A percentile compares a stretch with the other conserved stretches of the same genome.
Evolutionary conservation across 306 rosid genomes (phyloP).

Genomic region (Prunus campanulata): DNA sequence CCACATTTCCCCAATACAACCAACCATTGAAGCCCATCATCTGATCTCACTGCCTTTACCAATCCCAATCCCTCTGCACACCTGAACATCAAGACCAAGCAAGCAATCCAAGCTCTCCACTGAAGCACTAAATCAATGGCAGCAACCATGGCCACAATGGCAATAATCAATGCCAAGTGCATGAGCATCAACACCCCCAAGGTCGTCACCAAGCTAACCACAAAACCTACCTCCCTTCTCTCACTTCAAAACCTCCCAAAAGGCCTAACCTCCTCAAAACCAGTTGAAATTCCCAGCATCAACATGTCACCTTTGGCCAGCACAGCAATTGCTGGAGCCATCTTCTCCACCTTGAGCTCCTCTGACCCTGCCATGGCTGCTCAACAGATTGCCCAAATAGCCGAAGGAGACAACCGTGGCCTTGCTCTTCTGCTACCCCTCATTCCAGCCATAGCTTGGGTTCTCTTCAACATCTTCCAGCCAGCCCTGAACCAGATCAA

Average conservation of each 20-base stretch:
- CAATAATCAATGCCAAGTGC: constrained; percentile 70
- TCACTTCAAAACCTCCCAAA: constrained; percentile 58
- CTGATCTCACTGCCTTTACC: neutral
- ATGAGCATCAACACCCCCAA: constrained; percentile 35
- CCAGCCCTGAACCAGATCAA: constrained; percentile 82
- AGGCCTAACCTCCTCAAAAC: constrained; percentile 34
- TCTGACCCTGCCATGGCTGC: constrained; percentile 72
- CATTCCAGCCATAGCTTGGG: constrained; percentile 88
- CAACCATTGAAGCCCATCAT: constrained; percentile 18
- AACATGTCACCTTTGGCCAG: constrained; percentile 39
- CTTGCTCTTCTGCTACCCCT: constrained; percentile 64
- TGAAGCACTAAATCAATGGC: constrained; percentile 48
- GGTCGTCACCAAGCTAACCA: constrained; percentile 31
- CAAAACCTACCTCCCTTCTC: constrained; percentile 49
- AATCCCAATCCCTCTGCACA: neutral
- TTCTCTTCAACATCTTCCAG: constrained; percentile 82
- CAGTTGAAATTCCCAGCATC: constrained; percentile 12
- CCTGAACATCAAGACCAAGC: neutral
- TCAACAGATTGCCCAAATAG: constrained; percentile 67
- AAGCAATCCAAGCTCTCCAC: neutral
- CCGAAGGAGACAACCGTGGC: constrained; percentile 87
- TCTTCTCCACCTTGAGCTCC: constrained; percentile 55
- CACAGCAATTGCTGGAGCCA: constrained; percentile 76
- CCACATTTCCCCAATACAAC: constrained; percentile 10
- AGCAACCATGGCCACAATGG: constrained; percentile 79